phyloP scores from a whole-genome alignment of 2,329 filamentous ascomycete genomes.

The Fusarium sp. region DNA sequence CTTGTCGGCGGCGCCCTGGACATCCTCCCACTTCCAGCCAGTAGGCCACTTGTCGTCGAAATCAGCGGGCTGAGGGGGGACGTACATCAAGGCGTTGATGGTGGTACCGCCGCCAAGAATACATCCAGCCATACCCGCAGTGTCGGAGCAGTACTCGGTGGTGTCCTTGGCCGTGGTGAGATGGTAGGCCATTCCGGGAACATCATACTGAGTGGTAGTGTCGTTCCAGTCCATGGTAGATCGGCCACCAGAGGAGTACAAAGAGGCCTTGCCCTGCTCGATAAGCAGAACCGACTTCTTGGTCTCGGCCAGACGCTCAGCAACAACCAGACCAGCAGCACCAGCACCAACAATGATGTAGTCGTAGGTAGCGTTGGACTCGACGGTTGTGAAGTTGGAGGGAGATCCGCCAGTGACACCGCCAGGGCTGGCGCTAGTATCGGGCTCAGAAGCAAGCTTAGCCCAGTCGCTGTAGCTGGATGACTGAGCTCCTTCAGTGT shows the following conservation, averaged over 20 bases:
- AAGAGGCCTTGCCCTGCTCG: conserved; percentile 63
- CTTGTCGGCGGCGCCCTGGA: conserved; percentile 67
- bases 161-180: conserved; percentile 73
- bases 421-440: conserved; percentile 44
- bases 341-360: conserved; percentile 74
- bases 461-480: conserved; percentile 57
- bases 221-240: conserved; percentile 72
- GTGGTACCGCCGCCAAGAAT: conserved; percentile 74
- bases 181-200: conserved; percentile 77
- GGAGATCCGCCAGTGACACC: conserved; percentile 41
- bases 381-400: conserved; percentile 47
- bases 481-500: conserved; percentile 51
- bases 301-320: conserved; percentile 67
- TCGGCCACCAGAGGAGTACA: conserved; percentile 73
- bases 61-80: conserved; percentile 72
- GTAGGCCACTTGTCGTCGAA: conserved; percentile 78
- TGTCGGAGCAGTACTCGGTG: conserved; percentile 72
- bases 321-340: conserved; percentile 69
- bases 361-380: conserved; percentile 59
- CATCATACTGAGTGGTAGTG: conserved; percentile 75
- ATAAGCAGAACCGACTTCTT: conserved; percentile 73
- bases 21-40: conserved; percentile 72
- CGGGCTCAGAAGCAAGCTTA: conserved; percentile 56
- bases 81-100: conserved; percentile 76
- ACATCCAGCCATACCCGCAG: conserved; percentile 79